These are phyloP conservation scores for Pleurotus salmoneostramineus DNA, from an alignment of 768 basidiomycete genomes.

Conservation along the genomic window DNA sequence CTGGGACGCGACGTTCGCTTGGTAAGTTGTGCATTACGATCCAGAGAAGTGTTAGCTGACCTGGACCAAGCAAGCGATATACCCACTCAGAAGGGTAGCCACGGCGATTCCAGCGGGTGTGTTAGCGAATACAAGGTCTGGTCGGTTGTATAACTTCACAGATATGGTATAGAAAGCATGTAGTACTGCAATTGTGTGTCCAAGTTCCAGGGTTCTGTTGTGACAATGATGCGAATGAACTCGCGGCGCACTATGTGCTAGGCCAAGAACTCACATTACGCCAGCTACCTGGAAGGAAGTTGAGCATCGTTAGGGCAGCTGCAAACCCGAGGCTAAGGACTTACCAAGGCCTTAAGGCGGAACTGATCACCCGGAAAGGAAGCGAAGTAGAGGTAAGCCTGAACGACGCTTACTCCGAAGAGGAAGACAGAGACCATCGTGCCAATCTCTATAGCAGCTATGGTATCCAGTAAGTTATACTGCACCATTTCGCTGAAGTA, in stretches of 20 bases:
- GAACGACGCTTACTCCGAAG: conserved; percentile 21
- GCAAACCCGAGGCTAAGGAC: not conserved
- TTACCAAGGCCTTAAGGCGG: conserved; percentile 17
- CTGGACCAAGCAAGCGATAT: conserved; percentile 25
- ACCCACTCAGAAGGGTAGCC: conserved; percentile 20
- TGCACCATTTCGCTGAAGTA: not conserved
- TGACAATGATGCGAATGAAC: not conserved
- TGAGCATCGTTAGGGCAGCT: not conserved
- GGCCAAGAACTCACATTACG: conserved; percentile 1
- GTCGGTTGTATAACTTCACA: conserved; percentile 19
- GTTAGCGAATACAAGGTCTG: conserved; percentile 15
- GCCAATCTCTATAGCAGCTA: conserved; percentile 22
- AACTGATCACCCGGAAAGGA: conserved; percentile 18
- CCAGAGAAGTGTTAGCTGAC: conserved; percentile 10
- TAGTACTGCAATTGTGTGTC: conserved; percentile 21
- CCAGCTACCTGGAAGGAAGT: conserved; percentile 1
- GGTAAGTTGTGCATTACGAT: not conserved
- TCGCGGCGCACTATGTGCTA: not conserved
- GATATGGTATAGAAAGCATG: conserved; percentile 26
- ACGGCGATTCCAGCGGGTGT: conserved; percentile 15
- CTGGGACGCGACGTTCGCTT: not conserved
- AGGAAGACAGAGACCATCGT: conserved; percentile 20
- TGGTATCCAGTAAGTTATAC: conserved; percentile 14
- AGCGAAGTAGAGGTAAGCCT: conserved; percentile 19
- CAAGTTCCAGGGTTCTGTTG: conserved; percentile 21